A percentile compares a stretch with the other conserved stretches of the same genome.
These are phyloP conservation scores for Blepharisma stoltei DNA, from an alignment of 73 alveolate genomes.

Conservation along the genomic window DNA sequence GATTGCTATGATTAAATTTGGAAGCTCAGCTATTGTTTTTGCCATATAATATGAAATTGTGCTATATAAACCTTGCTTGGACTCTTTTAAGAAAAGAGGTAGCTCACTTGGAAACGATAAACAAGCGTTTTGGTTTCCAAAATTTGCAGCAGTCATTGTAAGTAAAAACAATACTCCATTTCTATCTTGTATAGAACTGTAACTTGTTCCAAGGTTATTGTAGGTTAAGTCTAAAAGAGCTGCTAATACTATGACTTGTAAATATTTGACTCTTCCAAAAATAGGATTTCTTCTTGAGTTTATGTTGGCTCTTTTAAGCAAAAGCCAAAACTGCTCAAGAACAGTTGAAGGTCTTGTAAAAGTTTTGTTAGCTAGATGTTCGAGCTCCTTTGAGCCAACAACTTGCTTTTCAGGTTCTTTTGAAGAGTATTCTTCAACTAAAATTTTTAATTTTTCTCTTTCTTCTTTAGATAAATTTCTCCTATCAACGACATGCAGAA, in stretches of 20 bases:
- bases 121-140: neutral
- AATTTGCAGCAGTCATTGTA: neutral
- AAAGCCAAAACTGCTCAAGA: neutral
- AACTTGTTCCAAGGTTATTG: neutral
- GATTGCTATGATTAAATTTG: neutral
- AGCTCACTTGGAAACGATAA: neutral
- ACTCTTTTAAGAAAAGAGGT: neutral
- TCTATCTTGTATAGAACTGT: neutral
- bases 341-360: neutral
- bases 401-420: neutral
- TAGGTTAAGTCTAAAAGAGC: neutral
- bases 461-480: neutral
- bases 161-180: neutral
- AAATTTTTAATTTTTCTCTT: neutral
- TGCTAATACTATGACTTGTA: neutral
- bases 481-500: neutral
- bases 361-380: neutral
- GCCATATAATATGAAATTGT: neutral
- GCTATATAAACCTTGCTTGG: neutral
- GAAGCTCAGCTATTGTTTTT: neutral
- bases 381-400: neutral
- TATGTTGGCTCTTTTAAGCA: neutral
- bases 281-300: neutral
- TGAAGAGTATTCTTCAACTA: neutral
- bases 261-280: neutral